phyloP scores from a whole-genome alignment of 805 yeast species.

The Pichia rugopelliculosa region DNA sequence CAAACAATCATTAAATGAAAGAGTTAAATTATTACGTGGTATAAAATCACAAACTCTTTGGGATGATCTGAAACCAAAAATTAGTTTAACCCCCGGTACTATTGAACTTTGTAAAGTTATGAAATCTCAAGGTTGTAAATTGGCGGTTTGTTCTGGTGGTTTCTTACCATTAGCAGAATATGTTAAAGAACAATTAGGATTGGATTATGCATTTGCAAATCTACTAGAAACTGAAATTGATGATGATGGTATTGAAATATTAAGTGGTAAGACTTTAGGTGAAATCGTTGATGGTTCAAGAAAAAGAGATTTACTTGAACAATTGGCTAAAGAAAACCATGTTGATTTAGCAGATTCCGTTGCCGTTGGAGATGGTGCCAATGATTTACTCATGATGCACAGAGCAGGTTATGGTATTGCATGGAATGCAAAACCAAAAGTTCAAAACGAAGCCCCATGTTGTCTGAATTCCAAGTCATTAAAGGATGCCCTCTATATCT shows the following conservation, averaged over 20 bases:
- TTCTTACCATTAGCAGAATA: slow-evolving; percentile 80
- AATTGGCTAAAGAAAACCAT: slow-evolving; percentile 49
- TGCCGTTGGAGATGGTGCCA: slow-evolving; percentile 97
- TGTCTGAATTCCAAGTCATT: slow-evolving; percentile 69
- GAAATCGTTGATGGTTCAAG: slow-evolving; percentile 78
- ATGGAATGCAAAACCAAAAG: slow-evolving; percentile 95
- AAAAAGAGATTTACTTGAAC: slow-evolving; percentile 66
- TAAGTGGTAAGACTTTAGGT: slow-evolving; percentile 76
- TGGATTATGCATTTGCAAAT: slow-evolving; percentile 90
- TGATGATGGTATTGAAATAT: slow-evolving; percentile 31
- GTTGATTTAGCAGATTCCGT: slow-evolving; percentile 49
- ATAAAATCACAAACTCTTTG: slow-evolving; percentile 66
- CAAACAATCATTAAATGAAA: slow-evolving; percentile 63
- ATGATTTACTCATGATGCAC: slow-evolving; percentile 88
- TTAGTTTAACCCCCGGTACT: slow-evolving; percentile 82
- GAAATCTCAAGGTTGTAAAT: slow-evolving; percentile 51
- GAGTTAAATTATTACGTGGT: slow-evolving; percentile 80
- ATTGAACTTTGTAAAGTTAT: slow-evolving; percentile 58
- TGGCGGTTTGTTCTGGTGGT: slow-evolving; percentile 93
- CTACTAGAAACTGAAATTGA: slow-evolving; percentile 42
- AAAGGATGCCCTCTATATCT: slow-evolving; percentile 67
- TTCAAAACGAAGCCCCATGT: slow-evolving; percentile 76
- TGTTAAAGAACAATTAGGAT: slow-evolving; percentile 56
- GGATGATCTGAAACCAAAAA: slow-evolving; percentile 65
- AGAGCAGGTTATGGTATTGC: slow-evolving; percentile 92